Percentiles rank a stretch among this genome's conserved stretches.
Evolutionary conservation across 345 rosid species (phyloP).

Genomic region (Triadica sebifera): DNA sequence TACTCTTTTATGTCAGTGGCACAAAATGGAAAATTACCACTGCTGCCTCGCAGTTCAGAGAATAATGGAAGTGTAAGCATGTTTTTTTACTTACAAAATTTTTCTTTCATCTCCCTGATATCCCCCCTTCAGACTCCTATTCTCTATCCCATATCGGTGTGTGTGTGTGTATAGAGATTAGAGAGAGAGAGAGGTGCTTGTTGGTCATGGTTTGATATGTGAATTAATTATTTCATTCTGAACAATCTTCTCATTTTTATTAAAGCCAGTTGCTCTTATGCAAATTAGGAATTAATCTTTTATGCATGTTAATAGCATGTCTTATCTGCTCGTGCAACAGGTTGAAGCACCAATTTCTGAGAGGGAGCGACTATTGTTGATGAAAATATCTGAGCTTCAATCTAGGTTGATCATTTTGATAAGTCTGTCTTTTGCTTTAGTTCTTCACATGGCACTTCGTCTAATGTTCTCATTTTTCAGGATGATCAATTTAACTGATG

Average conservation of each 20-base stretch:
- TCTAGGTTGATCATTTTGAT: conserved; percentile 44
- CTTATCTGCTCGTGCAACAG: conserved; percentile 39
- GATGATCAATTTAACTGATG: conserved; percentile 67
- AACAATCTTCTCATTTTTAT: too few relatives aligned
- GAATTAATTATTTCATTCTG: too few relatives aligned
- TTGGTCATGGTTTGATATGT: too few relatives aligned
- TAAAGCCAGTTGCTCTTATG: not conserved
- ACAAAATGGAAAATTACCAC: conserved; percentile 88
- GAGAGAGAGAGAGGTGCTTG: too few relatives aligned
- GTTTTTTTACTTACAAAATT: too few relatives aligned
- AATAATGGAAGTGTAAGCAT: conserved; percentile 70
- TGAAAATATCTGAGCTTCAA: conserved; percentile 68
- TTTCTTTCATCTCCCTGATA: not conserved
- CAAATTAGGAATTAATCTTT: too few relatives aligned
- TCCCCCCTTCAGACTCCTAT: not conserved
- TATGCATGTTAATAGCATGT: too few relatives aligned
- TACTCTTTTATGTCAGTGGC: conserved; percentile 40
- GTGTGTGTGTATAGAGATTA: too few relatives aligned
- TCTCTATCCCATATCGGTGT: not conserved
- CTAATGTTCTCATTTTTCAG: conserved; percentile 41
- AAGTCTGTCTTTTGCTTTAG: conserved; percentile 8
- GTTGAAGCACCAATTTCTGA: conserved; percentile 56
- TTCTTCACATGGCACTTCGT: conserved; percentile 3
- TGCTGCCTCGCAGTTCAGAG: conserved; percentile 60
- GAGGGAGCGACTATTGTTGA: conserved; percentile 64